These are phyloP conservation scores for Ceratocystis albifundus DNA, from an alignment of 2,329 filamentous ascomycete species.

Conservation along the genomic window DNA sequence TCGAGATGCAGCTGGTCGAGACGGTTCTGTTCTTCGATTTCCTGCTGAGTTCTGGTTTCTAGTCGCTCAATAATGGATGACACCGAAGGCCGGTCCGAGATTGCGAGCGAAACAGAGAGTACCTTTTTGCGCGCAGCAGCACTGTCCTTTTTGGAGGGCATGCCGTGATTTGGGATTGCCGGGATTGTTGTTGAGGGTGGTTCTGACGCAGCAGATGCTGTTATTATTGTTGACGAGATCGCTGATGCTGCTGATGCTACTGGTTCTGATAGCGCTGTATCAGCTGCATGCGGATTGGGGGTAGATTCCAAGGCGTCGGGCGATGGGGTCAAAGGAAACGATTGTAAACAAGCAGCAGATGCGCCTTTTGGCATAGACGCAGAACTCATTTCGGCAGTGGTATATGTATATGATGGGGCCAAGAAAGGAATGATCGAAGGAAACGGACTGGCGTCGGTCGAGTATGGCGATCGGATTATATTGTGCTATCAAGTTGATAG, in stretches of 20 bases:
- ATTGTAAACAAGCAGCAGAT: slow-evolving; percentile 5
- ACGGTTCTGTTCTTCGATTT: slow-evolving; percentile 21
- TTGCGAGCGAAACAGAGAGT: slow-evolving; percentile 17
- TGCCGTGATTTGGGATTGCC: background rate
- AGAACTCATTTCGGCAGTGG: slow-evolving; percentile 6
- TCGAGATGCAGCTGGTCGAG: slow-evolving; percentile 17
- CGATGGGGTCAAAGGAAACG: slow-evolving; percentile 21
- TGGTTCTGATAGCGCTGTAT: background rate
- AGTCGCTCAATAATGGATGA: slow-evolving; percentile 19
- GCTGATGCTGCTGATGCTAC: background rate
- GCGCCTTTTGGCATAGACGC: background rate
- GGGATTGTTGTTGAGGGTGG: background rate
- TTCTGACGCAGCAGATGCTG: background rate
- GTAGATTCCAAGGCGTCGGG: slow-evolving; percentile 12
- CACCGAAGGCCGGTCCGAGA: slow-evolving; percentile 17
- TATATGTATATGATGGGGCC: background rate
- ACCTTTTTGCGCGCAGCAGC: slow-evolving; percentile 19
- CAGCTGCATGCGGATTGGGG: background rate
- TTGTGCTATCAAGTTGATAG: background rate
- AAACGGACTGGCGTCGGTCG: background rate
- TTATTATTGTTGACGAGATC: background rate
- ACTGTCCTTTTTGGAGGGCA: slow-evolving; percentile 1
- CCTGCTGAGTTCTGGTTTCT: slow-evolving; percentile 18
- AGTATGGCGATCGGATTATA: background rate
- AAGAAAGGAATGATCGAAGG: background rate